Conservation (phyloP, 106 monocot species). For the Cymbidium sinense region DNA sequence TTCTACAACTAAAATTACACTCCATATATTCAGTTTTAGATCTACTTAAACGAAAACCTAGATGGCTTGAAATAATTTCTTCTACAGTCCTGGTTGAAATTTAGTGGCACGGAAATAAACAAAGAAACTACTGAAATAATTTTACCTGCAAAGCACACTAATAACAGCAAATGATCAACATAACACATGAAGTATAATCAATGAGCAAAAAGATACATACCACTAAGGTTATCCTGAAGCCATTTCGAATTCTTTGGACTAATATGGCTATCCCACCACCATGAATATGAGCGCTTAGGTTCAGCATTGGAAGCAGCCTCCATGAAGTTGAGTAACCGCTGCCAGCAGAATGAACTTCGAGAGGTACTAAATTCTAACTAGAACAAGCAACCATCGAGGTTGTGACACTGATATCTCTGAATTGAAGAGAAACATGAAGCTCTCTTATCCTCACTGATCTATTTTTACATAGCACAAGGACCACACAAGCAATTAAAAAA, state of each 20-base stretch:
- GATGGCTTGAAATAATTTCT: too few species aligned
- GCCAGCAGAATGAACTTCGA: neutral
- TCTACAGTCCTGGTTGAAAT: too few species aligned
- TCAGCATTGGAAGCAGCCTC: slow-evolving; percentile 26
- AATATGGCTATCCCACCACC: slow-evolving; percentile 71
- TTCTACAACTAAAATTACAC: too few species aligned
- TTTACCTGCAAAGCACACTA: neutral
- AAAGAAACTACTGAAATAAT: neutral
- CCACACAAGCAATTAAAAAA: neutral
- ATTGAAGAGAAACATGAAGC: neutral
- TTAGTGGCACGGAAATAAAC: too few species aligned
- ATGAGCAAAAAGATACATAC: slow-evolving; percentile 13
- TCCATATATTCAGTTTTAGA: too few species aligned
- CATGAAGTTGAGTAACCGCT: slow-evolving; percentile 17
- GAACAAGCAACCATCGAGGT: neutral
- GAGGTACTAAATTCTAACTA: slow-evolving; percentile 8
- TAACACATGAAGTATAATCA: neutral
- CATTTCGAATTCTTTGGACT: slow-evolving; percentile 84
- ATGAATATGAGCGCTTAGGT: slow-evolving; percentile 45
- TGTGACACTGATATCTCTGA: too few species aligned
- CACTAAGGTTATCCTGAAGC: slow-evolving; percentile 74
- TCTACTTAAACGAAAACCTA: too few species aligned
- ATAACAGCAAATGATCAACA: neutral
- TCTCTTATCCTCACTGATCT: neutral
- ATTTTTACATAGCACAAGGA: neutral